These are phyloP conservation scores for Cercospora beticola DNA, from an alignment of 2,329 filamentous ascomycete species.

Conservation along the genomic window DNA sequence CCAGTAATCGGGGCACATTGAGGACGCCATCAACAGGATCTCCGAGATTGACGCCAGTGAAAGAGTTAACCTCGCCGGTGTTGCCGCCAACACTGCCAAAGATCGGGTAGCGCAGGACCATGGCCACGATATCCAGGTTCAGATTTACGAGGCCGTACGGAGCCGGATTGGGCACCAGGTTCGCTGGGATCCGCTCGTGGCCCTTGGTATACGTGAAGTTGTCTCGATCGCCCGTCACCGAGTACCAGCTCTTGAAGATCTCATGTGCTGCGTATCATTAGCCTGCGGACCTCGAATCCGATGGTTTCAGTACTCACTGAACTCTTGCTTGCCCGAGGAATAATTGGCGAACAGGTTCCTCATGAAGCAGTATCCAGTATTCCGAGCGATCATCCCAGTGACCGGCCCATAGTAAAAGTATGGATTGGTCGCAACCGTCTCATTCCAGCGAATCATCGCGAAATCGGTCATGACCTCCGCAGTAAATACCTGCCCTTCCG, in stretches of 20 bases:
- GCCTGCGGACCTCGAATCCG: not conserved
- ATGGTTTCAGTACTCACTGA: slow-evolving; percentile 30
- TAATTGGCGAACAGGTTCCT: slow-evolving; percentile 35
- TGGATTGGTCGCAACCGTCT: slow-evolving; percentile 31
- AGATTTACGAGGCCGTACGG: slow-evolving; percentile 27
- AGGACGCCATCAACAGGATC: slow-evolving; percentile 45
- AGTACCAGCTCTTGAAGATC: slow-evolving; percentile 31
- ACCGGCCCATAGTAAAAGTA: slow-evolving; percentile 36
- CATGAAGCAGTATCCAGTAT: slow-evolving; percentile 30
- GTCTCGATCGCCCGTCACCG: slow-evolving; percentile 20
- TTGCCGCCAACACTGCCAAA: slow-evolving; percentile 29
- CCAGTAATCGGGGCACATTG: slow-evolving; percentile 35
- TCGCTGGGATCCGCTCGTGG: slow-evolving; percentile 24
- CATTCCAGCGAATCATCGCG: slow-evolving; percentile 31
- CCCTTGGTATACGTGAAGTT: slow-evolving; percentile 28
- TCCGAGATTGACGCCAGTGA: slow-evolving; percentile 29
- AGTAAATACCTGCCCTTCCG: slow-evolving; percentile 28
- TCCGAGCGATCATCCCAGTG: slow-evolving; percentile 32
- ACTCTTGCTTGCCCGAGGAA: slow-evolving; percentile 32
- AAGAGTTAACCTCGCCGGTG: slow-evolving; percentile 29
- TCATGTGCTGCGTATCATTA: slow-evolving; percentile 17
- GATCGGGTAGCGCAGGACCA: slow-evolving; percentile 23
- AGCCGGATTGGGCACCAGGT: slow-evolving; percentile 27
- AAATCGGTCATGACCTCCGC: slow-evolving; percentile 35
- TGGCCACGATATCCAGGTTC: slow-evolving; percentile 24